A percentile compares a stretch with the other conserved stretches of the same genome.
Evolutionary conservation across 2,329 filamentous ascomycete species (phyloP).

Genomic region (Aureobasidium uvarum): DNA sequence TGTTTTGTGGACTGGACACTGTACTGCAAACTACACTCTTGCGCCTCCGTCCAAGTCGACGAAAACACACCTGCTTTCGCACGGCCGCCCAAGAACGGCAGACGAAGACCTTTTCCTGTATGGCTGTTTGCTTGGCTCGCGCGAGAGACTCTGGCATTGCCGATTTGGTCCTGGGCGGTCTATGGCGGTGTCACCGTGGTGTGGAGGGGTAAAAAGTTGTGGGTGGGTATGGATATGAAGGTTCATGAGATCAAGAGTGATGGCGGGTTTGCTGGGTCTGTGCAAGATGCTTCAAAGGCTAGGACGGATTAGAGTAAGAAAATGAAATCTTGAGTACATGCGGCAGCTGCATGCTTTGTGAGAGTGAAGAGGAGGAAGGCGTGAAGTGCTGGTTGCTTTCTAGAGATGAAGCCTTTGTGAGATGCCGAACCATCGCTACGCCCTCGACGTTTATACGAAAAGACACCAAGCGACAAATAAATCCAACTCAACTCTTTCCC

Average conservation of each 20-base stretch:
- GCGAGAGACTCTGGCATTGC: conserved; percentile 76
- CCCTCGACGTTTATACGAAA: no score
- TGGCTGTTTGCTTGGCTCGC: conserved; percentile 85
- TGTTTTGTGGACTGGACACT: conserved; percentile 70
- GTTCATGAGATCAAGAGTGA: conserved; percentile 54
- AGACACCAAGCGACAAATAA: no score
- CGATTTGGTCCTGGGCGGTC: conserved; percentile 88
- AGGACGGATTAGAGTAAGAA: background rate
- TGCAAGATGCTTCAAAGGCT: conserved; percentile 5
- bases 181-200: conserved; percentile 81
- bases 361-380: background rate
- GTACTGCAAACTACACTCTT: conserved; percentile 72
- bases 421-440: no score
- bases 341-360: background rate
- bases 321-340: background rate
- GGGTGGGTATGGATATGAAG: conserved; percentile 78
- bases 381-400: background rate
- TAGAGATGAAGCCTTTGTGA: no score
- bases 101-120: conserved; percentile 58
- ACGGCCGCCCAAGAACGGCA: conserved; percentile 47
- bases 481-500: no score
- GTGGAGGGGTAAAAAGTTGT: conserved; percentile 82
- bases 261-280: background rate
- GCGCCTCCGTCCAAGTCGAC: conserved; percentile 67
- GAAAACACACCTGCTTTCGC: conserved; percentile 73